Conservation (phyloP, 2,329 filamentous ascomycete genomes). For the Aspergillus sp. region DNA sequence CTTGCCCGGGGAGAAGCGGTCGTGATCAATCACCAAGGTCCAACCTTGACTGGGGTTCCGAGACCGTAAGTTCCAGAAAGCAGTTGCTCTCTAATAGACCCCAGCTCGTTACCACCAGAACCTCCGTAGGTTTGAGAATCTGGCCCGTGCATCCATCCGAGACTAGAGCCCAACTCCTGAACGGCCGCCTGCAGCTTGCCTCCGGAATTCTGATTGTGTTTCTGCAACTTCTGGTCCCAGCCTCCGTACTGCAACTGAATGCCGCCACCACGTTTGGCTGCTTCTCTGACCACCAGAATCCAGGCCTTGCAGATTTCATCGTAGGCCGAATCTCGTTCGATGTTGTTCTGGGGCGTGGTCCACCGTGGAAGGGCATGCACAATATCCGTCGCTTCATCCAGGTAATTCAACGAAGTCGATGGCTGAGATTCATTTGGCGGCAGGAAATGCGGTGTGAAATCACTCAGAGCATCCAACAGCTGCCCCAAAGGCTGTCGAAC, state of each 20-base stretch:
- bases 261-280: conserved; percentile 81
- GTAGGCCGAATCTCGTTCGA: conserved; percentile 92
- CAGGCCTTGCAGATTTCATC: conserved; percentile 93
- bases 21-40: conserved; percentile 43
- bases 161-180: conserved; percentile 63
- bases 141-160: conserved; percentile 67
- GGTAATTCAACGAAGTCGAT: conserved; percentile 74
- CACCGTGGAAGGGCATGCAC: conserved; percentile 86
- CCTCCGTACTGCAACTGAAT: conserved; percentile 82
- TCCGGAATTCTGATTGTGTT: conserved; percentile 80
- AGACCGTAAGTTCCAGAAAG: conserved; percentile 52
- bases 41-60: conserved; percentile 49
- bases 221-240: conserved; percentile 82
- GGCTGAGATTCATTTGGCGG: conserved; percentile 82
- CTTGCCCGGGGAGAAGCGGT: conserved; percentile 3
- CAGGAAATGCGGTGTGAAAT: conserved; percentile 93
- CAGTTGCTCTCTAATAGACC: conserved; percentile 50
- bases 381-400: conserved; percentile 83
- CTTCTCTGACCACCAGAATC: conserved; percentile 84
- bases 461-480: conserved; percentile 80
- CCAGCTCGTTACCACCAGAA: conserved; percentile 32
- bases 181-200: conserved; percentile 76
- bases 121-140: conserved; percentile 21
- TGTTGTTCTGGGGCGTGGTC: conserved; percentile 79
- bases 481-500: conserved; percentile 73